These are phyloP conservation scores for Quaeritorhiza haematococci DNA, from an alignment of 371 early-diverging fungal genomes.

Conservation along the genomic window DNA sequence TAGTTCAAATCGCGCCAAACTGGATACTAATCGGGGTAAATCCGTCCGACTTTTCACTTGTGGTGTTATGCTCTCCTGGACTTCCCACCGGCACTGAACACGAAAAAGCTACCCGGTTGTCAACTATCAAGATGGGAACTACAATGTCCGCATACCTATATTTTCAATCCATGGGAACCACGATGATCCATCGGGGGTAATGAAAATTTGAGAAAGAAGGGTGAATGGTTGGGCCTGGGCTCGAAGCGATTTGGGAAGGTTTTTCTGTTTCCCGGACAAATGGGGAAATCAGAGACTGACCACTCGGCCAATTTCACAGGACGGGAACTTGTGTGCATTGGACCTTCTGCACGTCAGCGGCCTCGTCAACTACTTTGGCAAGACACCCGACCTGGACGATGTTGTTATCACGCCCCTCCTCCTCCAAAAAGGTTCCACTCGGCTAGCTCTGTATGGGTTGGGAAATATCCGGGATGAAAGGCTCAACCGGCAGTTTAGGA, in stretches of 20 bases:
- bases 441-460: slow-evolving; percentile 89
- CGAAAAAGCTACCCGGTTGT: too few species aligned
- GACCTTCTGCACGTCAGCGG: slow-evolving; percentile 82
- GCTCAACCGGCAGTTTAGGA: slow-evolving; percentile 76
- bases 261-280: background rate
- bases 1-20: too few species aligned
- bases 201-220: slow-evolving; percentile 1
- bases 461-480: slow-evolving; percentile 95
- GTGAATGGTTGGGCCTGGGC: too few species aligned
- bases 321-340: slow-evolving; percentile 77
- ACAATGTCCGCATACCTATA: slow-evolving; percentile 84
- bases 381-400: slow-evolving; percentile 63
- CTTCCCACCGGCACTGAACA: background rate
- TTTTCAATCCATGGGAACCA: slow-evolving; percentile 99
- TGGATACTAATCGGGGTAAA: too few species aligned
- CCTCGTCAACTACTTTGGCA: slow-evolving; percentile 95
- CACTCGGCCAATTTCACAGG: slow-evolving; percentile 21
- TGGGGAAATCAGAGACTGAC: background rate
- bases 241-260: too few species aligned
- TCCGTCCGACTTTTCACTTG: too few species aligned
- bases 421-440: slow-evolving; percentile 71
- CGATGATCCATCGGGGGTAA: slow-evolving; percentile 93
- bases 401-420: slow-evolving; percentile 77
- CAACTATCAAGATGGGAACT: slow-evolving; percentile 87
- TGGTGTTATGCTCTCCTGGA: background rate